Evolutionary conservation across 2,329 filamentous ascomycete species (phyloP).

Genomic region (Diaporthe australafricana): DNA sequence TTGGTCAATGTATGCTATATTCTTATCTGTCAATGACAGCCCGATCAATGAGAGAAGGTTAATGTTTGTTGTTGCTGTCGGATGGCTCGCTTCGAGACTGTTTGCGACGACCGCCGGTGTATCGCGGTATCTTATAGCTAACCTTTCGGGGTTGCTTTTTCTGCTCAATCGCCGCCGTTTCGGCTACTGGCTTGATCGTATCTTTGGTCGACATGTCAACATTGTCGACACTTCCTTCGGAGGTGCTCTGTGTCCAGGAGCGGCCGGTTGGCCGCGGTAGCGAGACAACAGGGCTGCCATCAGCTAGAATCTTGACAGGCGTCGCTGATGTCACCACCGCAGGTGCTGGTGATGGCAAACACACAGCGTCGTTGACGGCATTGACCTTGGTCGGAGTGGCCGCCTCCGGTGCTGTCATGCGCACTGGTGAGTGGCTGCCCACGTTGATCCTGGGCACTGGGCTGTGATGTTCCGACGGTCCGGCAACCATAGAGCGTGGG

Average conservation of each 20-base stretch:
- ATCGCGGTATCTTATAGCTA: constrained; percentile 43
- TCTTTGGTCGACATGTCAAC: background rate
- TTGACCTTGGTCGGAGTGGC: background rate
- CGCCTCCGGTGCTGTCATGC: background rate
- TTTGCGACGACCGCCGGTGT: constrained; percentile 53
- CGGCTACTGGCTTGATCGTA: background rate
- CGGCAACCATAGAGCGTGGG: constrained; percentile 51
- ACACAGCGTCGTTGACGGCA: background rate
- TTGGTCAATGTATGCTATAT: constrained; percentile 11
- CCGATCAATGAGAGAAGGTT: background rate
- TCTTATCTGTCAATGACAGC: background rate
- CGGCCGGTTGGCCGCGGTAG: constrained; percentile 8
- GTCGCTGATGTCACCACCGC: constrained; percentile 20
- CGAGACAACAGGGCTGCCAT: constrained; percentile 27
- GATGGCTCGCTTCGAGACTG: constrained; percentile 61
- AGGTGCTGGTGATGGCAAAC: background rate
- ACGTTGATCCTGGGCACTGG: constrained; percentile 39
- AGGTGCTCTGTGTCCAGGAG: background rate
- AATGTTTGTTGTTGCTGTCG: constrained; percentile 31
- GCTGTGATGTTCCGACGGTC: constrained; percentile 38
- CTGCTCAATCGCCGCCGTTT: constrained; percentile 36
- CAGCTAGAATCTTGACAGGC: constrained; percentile 11
- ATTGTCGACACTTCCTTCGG: constrained; percentile 3
- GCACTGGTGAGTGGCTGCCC: constrained; percentile 33
- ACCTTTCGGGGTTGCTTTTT: constrained; percentile 39